phyloP scores from a whole-genome alignment of 78 protist species.

The Tieghemostelium lacteum region DNA sequence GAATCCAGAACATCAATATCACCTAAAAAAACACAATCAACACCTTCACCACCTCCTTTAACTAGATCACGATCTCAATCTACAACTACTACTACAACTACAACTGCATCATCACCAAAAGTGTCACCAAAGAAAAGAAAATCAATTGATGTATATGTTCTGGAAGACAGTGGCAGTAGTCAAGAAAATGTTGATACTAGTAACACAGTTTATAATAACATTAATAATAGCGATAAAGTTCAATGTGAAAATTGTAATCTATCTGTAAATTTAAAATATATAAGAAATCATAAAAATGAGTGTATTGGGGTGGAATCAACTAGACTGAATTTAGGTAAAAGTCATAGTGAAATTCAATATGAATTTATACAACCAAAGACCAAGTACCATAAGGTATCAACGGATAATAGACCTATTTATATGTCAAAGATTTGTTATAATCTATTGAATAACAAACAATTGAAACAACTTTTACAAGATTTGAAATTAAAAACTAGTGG shows the following conservation, averaged over 20 bases:
- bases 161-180: neutral
- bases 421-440: slow-evolving; percentile 38
- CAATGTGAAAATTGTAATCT: slow-evolving; percentile 9
- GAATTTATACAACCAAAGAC: too few relatives aligned
- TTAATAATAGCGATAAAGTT: neutral
- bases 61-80: neutral
- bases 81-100: neutral
- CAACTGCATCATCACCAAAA: neutral
- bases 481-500: slow-evolving; percentile 26
- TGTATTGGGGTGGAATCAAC: neutral
- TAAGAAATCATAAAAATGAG: slow-evolving; percentile 9
- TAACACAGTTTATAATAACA: slow-evolving; percentile 6
- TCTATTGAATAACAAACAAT: slow-evolving; percentile 20
- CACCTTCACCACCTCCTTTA: neutral
- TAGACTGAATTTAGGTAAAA: neutral
- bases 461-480: slow-evolving; percentile 21
- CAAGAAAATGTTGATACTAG: neutral
- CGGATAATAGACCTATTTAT: neutral
- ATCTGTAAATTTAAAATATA: neutral
- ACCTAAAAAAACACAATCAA: neutral
- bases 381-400: too few relatives aligned
- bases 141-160: neutral
- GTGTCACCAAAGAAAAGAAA: too few relatives aligned
- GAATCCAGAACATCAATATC: slow-evolving; percentile 6
- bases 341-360: slow-evolving; percentile 3